phyloP scores from a whole-genome alignment of 208 protist species.

The Crithidia brevicula region DNA sequence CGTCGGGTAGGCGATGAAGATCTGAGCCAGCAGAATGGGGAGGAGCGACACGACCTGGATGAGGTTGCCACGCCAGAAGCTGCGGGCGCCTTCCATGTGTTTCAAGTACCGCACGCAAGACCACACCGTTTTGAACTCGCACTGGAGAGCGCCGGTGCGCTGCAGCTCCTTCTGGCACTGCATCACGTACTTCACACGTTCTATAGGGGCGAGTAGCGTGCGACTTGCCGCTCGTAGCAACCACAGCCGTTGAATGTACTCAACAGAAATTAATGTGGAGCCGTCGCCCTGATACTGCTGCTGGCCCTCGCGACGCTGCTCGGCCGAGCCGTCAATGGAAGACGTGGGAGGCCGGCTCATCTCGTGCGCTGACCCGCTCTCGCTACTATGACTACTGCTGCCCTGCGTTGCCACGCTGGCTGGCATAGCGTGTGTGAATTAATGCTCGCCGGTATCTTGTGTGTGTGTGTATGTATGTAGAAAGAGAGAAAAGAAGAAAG shows the following conservation, averaged over 20 bases:
- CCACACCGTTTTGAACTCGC: constrained; percentile 59
- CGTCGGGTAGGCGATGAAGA: constrained; percentile 71
- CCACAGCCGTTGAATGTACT: constrained; percentile 64
- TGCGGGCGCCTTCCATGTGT: constrained; percentile 51
- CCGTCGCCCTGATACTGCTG: constrained; percentile 10
- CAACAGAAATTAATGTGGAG: constrained; percentile 48
- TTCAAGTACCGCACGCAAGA: constrained; percentile 59
- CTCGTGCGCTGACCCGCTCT: constrained; percentile 3
- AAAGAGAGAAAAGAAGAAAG: too few species aligned
- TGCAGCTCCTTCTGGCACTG: constrained; percentile 77
- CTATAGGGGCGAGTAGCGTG: constrained; percentile 75
- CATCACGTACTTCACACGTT: constrained; percentile 89
- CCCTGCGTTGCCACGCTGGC: constrained; percentile 9
- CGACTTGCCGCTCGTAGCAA: constrained; percentile 43
- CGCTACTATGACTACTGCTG: constrained; percentile 16
- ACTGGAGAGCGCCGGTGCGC: constrained; percentile 46
- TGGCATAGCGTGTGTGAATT: constrained; percentile 18
- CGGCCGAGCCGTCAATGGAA: neutral
- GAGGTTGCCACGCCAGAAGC: constrained; percentile 86
- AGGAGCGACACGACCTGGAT: constrained; percentile 76
- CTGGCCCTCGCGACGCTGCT: neutral
- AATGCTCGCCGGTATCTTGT: neutral
- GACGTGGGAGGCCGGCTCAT: constrained; percentile 1
- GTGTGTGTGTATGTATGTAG: neutral
- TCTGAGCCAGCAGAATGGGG: constrained; percentile 65